These are phyloP conservation scores for Tulasnella sp. DNA, from an alignment of 768 basidiomycete genomes.

Conservation along the genomic window DNA sequence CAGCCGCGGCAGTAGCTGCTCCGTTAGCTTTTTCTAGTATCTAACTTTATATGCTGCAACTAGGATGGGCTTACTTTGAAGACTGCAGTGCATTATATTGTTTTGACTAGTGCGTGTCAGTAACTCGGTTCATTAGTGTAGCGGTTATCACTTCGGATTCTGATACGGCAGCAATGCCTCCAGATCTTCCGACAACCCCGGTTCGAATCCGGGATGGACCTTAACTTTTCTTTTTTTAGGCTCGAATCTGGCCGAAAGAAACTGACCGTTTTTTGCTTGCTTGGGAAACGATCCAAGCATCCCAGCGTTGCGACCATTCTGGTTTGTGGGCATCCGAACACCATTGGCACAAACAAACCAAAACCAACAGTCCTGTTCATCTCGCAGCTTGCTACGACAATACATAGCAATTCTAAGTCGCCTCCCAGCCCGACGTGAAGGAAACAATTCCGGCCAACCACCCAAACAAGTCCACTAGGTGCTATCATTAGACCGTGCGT, in stretches of 20 bases:
- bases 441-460: conserved; percentile 59
- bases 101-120: neutral
- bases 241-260: neutral
- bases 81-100: neutral
- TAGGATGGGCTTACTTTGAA: neutral
- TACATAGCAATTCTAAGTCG: neutral
- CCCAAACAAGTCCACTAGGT: conserved; percentile 50
- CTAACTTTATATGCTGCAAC: neutral
- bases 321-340: too few relatives aligned
- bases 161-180: conserved; percentile 1
- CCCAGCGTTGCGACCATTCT: too few relatives aligned
- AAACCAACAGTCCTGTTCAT: neutral
- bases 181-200: conserved; percentile 23
- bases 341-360: too few relatives aligned
- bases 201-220: conserved; percentile 27
- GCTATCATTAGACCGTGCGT: conserved; percentile 40
- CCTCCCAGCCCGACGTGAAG: conserved; percentile 70
- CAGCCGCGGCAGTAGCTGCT: neutral
- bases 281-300: too few relatives aligned
- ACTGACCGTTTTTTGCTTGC: too few relatives aligned
- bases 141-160: conserved; percentile 36
- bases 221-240: neutral
- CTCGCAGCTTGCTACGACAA: neutral
- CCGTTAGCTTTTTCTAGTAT: neutral
- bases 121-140: conserved; percentile 33